Conservation (phyloP, 106 monocot genomes). For the Triglochin maritima region DNA sequence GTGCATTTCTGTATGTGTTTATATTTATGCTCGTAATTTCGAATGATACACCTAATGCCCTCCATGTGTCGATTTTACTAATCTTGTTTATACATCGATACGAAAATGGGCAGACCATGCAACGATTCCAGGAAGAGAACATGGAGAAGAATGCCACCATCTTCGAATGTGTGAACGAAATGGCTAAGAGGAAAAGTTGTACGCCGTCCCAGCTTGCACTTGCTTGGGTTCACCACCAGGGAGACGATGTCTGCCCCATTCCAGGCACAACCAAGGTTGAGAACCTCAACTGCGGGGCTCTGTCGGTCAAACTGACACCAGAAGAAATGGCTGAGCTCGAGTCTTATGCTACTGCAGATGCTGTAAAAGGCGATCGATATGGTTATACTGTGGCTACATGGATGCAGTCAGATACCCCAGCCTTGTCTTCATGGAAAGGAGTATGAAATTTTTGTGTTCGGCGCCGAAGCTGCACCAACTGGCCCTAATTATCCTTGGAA, state of each 20-base stretch:
- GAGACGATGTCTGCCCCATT: conserved; percentile 70
- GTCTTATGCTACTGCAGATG: conserved; percentile 18
- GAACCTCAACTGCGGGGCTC: conserved; percentile 37
- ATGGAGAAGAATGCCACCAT: conserved; percentile 38
- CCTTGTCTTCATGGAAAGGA: conserved; percentile 33
- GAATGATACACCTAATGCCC: too few relatives aligned
- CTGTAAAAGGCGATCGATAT: conserved; percentile 34
- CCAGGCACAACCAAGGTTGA: conserved; percentile 62
- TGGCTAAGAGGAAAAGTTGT: conserved; percentile 62
- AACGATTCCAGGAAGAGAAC: conserved; percentile 49
- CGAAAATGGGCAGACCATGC: conserved; percentile 5
- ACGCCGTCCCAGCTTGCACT: conserved; percentile 70
- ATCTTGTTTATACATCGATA: background rate
- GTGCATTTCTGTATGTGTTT: too few relatives aligned
- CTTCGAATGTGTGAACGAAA: conserved; percentile 48
- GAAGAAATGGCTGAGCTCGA: conserved; percentile 55
- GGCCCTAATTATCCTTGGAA: too few relatives aligned
- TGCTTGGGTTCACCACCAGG: conserved; percentile 77
- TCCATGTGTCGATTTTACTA: background rate
- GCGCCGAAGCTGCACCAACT: too few relatives aligned
- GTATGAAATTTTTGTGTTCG: conserved; percentile 1
- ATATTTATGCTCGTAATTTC: too few relatives aligned
- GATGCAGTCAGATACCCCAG: conserved; percentile 43
- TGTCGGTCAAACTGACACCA: conserved; percentile 38
- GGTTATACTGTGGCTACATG: conserved; percentile 8